A percentile compares a stretch with the other conserved stretches of the same genome.
Conservation (phyloP, 352 stramenopile species). For the Phytopythium chamaehyphon region DNA sequence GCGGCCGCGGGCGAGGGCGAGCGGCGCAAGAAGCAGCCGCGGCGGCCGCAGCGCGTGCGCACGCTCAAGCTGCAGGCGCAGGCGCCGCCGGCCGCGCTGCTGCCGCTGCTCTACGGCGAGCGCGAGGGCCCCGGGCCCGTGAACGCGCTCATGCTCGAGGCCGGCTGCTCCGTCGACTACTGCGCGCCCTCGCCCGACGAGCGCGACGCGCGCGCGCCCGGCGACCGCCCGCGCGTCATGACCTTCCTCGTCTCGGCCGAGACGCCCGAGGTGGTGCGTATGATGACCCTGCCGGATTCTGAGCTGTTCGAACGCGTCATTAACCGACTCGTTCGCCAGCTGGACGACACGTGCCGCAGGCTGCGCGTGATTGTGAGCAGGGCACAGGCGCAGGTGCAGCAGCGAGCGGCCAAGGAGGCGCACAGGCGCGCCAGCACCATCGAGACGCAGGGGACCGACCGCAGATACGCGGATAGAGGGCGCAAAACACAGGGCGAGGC, state of each 20-base stretch:
- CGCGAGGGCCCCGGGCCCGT: conserved; percentile 46
- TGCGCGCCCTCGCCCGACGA: conserved; percentile 55
- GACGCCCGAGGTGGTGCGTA: conserved; percentile 26
- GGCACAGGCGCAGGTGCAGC: conserved; percentile 44
- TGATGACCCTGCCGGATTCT: not conserved
- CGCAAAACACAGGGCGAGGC: too few relatives aligned
- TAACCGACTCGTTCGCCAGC: conserved; percentile 4
- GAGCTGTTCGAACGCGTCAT: not conserved
- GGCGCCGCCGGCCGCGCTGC: conserved; percentile 45
- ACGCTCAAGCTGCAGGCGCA: conserved; percentile 52
- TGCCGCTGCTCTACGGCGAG: conserved; percentile 59
- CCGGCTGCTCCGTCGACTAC: conserved; percentile 58
- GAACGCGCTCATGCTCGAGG: conserved; percentile 42
- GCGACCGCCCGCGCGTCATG: conserved; percentile 34
- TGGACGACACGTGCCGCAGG: conserved; percentile 42
- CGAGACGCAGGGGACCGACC: not conserved
- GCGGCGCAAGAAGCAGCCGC: conserved; percentile 7
- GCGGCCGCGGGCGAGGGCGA: not conserved
- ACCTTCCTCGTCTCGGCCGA: conserved; percentile 54
- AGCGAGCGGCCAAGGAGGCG: conserved; percentile 1
- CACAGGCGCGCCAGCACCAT: not conserved
- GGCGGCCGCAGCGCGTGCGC: conserved; percentile 43
- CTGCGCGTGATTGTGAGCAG: conserved; percentile 40
- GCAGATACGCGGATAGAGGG: too few relatives aligned
- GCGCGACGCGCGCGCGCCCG: conserved; percentile 20